Conservation (phyloP, 805 yeast species). For the Saccharomyces mikatae region DNA sequence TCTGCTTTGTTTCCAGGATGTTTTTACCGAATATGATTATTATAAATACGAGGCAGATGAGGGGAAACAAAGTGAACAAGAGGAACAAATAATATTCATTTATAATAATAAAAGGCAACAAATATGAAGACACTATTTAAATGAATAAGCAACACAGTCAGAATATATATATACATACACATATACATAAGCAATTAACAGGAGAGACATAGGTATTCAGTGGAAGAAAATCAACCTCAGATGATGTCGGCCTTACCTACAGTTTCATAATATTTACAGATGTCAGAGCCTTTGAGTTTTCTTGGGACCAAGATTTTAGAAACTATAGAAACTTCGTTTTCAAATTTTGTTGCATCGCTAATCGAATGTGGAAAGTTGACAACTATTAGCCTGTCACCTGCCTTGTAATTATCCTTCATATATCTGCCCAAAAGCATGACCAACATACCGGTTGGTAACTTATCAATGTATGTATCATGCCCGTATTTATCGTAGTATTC, state of each 20-base stretch:
- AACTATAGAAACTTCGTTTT: conserved; percentile 53
- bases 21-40: not conserved
- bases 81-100: not conserved
- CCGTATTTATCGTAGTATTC: conserved; percentile 30
- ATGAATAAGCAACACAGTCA: not conserved
- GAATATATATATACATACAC: not conserved
- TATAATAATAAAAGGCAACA: not conserved
- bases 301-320: conserved; percentile 31
- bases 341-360: conserved; percentile 64
- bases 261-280: conserved; percentile 56
- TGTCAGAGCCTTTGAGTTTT: conserved; percentile 33
- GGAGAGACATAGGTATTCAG: not conserved
- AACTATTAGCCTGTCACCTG: conserved; percentile 41
- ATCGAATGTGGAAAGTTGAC: conserved; percentile 54
- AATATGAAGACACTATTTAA: not conserved
- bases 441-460: conserved; percentile 32
- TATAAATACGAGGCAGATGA: not conserved
- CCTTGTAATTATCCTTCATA: conserved; percentile 17
- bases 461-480: conserved; percentile 19
- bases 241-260: conserved; percentile 43
- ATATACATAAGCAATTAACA: not conserved
- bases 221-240: not conserved
- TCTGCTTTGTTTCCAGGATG: not conserved
- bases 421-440: conserved; percentile 29
- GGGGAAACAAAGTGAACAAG: not conserved